Base-by-base conservation (phyloP, 345 rosid species). In the Brassica rapa region DNA sequence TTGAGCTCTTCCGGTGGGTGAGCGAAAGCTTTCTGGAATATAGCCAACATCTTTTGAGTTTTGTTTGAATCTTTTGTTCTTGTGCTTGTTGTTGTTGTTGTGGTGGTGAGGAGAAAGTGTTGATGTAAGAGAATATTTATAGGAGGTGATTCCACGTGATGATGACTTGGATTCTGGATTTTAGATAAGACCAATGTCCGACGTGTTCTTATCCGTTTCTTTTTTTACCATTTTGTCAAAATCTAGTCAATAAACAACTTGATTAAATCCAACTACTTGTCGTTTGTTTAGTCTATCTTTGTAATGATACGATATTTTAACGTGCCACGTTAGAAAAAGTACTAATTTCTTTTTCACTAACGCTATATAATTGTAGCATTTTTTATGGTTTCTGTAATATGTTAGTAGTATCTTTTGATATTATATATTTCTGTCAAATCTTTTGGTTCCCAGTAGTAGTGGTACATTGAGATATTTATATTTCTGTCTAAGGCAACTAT, bases 1-100 rank as follows among this genome's bases (percentile, higher is more conserved):
- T 92, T 84, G 12, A 94, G 94, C 86, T 94, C 98, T 74, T 89
- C 90, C 2, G 98, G 98, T 23, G 98, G 97, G 73, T 94, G 84
- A 49, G 89, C 98, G 63, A 85, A 86, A 0, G 89, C 83, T 64
- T 89, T 85, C 64, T 89, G 97, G 60, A 94, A 94, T 59, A 94
- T 88, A 7, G 99, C 99, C 96, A 95, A 86, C 98, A 93, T 94
- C 19, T 29, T 29, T 33, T 3, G 3, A 5, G 55, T 75, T 37
- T 1, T 24, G 0, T 39, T 33, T 27, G 32, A 43, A 61, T 70
- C 5, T 3, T 8, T 33, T 61, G 25, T 46, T 49, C 3, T 10
- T 49, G 5, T 12, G 0, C 4, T 27, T 27, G 30, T 37, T 37
- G 43, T 46, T 46, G 55, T 46, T 35, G n/a, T 55, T n/a, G 4